Evolutionary conservation across 2,329 filamentous ascomycete species (phyloP).

Genomic region (Emmonsia crescens): DNA sequence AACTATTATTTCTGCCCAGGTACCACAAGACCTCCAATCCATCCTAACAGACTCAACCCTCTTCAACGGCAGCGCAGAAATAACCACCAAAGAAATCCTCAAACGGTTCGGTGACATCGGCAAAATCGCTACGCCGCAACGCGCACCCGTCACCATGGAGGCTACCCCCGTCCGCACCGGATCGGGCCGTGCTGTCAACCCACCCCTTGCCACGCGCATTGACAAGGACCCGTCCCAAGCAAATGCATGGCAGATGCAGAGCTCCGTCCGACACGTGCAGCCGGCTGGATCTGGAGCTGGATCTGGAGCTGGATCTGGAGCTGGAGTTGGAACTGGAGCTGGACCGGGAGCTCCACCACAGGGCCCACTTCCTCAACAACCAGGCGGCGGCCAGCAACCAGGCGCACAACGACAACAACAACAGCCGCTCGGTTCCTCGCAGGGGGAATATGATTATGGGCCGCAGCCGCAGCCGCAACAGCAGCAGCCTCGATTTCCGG

Average conservation of each 20-base stretch:
- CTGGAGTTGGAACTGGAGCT: not conserved
- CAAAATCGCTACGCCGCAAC: constrained; percentile 51
- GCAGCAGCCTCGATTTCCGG: constrained; percentile 9
- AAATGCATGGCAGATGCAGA: constrained; percentile 67
- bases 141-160: constrained; percentile 42
- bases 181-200: constrained; percentile 30
- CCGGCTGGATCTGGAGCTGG: not conserved
- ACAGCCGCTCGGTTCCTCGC: constrained; percentile 20
- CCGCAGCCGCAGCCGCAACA: not conserved
- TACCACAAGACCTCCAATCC: constrained; percentile 81
- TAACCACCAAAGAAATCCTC: constrained; percentile 94
- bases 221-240: constrained; percentile 74
- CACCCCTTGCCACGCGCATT: constrained; percentile 51
- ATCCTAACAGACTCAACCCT: constrained; percentile 74
- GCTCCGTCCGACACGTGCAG: constrained; percentile 64
- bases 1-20: constrained; percentile 44
- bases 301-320: not conserved
- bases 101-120: constrained; percentile 81
- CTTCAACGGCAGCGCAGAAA: constrained; percentile 70
- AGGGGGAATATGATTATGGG: constrained; percentile 6
- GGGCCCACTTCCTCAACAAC: not conserved
- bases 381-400: constrained; percentile 21
- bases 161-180: constrained; percentile 40
- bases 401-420: not conserved
- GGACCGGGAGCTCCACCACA: not conserved